Evolutionary conservation across 164 flowering plant genomes (phyloP).

Genomic region (Euptelea pleiosperma): DNA sequence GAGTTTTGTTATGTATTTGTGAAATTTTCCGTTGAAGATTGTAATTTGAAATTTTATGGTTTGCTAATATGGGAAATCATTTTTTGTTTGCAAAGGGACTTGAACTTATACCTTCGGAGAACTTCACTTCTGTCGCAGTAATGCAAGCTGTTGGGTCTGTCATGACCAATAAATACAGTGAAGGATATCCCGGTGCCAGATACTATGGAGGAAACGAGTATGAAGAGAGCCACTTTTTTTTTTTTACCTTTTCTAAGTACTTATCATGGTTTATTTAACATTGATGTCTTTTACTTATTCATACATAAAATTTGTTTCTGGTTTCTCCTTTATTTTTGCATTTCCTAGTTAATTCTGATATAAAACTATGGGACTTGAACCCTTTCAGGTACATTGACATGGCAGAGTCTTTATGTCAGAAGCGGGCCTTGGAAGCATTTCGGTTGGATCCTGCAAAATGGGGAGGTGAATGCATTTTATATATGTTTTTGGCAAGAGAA

Average conservation of each 20-base stretch:
- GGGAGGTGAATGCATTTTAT: constrained; percentile 69
- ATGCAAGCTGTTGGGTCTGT: constrained; percentile 99
- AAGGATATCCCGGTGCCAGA: constrained; percentile 99
- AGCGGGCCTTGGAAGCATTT: constrained; percentile 97
- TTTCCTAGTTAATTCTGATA: neutral
- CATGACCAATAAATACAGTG: constrained; percentile 99
- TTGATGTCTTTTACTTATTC: neutral
- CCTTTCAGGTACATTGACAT: constrained; percentile 87
- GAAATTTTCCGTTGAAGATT: too few species aligned
- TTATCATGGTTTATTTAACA: neutral
- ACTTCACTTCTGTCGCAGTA: constrained; percentile 91
- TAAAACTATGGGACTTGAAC: constrained; percentile 7
- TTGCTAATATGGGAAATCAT: too few species aligned
- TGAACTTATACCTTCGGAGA: constrained; percentile 97
- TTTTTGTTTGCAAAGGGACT: constrained; percentile 57
- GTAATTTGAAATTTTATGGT: too few species aligned
- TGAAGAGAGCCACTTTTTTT: constrained; percentile 16
- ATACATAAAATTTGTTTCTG: too few species aligned
- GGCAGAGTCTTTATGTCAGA: constrained; percentile 96
- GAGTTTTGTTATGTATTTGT: too few species aligned
- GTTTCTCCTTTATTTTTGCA: neutral
- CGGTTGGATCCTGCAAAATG: constrained; percentile 93
- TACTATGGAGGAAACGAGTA: constrained; percentile 99
- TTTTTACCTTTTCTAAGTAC: neutral
- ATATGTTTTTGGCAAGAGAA: neutral